Evolutionary conservation across 495 filamentous ascomycete genomes (phyloP).

Genomic region (Amniculicola lignicola): DNA sequence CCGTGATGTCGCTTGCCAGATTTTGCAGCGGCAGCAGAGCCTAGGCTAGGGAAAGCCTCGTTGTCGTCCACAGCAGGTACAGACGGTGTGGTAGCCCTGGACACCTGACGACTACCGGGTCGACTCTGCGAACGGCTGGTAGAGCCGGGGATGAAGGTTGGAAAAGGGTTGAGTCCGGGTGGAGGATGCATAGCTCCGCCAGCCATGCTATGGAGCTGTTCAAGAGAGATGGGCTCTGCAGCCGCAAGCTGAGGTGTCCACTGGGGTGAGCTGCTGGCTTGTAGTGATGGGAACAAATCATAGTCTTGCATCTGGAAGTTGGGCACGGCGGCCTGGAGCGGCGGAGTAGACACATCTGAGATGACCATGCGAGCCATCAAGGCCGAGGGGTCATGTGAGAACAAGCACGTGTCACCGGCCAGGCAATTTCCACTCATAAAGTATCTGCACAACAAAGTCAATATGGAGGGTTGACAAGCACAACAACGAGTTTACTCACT

Average conservation of each 20-base stretch:
- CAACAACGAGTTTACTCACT: constrained; percentile 65
- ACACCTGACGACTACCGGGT: constrained; percentile 79
- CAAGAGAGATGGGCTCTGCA: constrained; percentile 50
- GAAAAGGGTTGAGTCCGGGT: constrained; percentile 55
- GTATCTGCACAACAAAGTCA: constrained; percentile 56
- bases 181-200: constrained; percentile 51
- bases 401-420: constrained; percentile 90
- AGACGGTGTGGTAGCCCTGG: constrained; percentile 61
- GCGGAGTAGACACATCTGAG: constrained; percentile 53
- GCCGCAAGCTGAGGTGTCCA: constrained; percentile 49
- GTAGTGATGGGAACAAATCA: constrained; percentile 82
- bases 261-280: constrained; percentile 49
- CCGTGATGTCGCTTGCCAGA: constrained; percentile 85
- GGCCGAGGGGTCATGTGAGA: constrained; percentile 87
- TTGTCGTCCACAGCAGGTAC: constrained; percentile 86
- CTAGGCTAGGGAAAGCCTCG: constrained; percentile 94
- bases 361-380: constrained; percentile 44
- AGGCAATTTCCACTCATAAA: constrained; percentile 97
- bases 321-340: constrained; percentile 52
- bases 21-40: constrained; percentile 67
- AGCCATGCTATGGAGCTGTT: constrained; percentile 31
- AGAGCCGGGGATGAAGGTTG: constrained; percentile 30
- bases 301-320: constrained; percentile 84
- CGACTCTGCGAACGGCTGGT: constrained; percentile 71
- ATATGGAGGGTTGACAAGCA: constrained; percentile 10